phyloP scores from a whole-genome alignment of 306 rosid species.

The Castanea mollissima region DNA sequence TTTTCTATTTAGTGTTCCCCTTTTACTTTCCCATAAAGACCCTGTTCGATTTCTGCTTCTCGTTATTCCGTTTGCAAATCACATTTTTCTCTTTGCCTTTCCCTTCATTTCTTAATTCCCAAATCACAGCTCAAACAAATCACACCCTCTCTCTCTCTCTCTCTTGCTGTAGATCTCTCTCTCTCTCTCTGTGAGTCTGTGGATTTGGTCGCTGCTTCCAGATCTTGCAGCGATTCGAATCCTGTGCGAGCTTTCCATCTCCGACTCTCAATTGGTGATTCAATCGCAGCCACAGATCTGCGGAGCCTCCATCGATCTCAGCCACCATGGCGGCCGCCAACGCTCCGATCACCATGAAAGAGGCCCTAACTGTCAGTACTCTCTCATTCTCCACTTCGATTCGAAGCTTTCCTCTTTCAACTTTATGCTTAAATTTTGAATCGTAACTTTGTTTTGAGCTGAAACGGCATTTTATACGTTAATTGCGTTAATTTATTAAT shows the following conservation, averaged over 20 bases:
- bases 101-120: conserved; percentile 35
- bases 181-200: conserved; percentile 37
- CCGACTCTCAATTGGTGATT: conserved; percentile 27
- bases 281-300: conserved; percentile 47
- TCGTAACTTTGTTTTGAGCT: conserved; percentile 14
- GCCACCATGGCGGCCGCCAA: conserved; percentile 91
- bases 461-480: background rate
- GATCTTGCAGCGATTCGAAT: conserved; percentile 66
- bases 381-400: background rate
- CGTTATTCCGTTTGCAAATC: conserved; percentile 26
- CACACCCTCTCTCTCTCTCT: conserved; percentile 25
- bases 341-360: conserved; percentile 98
- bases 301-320: conserved; percentile 44
- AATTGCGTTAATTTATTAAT: background rate
- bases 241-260: conserved; percentile 30
- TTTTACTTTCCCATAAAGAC: background rate
- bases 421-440: conserved; percentile 30
- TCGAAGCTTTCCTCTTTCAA: background rate
- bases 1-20: background rate
- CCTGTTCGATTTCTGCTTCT: conserved; percentile 24
- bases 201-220: conserved; percentile 41
- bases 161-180: conserved; percentile 12
- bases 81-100: conserved; percentile 19
- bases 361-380: conserved; percentile 78
- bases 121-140: conserved; percentile 15